A percentile compares a stretch with the other conserved stretches of the same genome.
Evolutionary conservation across 2,329 filamentous ascomycete species (phyloP).

Genomic region (Microcyclospora tardicrescens): DNA sequence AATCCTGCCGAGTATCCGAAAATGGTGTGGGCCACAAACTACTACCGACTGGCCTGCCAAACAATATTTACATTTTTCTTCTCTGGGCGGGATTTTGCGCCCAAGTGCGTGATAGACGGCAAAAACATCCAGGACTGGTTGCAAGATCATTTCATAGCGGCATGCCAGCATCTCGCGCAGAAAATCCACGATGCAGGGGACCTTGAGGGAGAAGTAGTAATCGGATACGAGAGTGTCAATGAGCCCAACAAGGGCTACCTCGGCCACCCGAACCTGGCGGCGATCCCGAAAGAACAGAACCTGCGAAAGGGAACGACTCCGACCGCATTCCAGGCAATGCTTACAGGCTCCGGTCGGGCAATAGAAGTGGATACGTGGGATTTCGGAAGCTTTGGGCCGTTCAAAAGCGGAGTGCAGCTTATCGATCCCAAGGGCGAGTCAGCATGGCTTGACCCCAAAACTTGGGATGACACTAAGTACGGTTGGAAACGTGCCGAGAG

Average conservation of each 20-base stretch:
- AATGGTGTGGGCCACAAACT: slow-evolving; percentile 99
- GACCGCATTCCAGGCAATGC: slow-evolving; percentile 84
- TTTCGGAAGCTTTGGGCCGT: slow-evolving; percentile 84
- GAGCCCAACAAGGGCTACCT: slow-evolving; percentile 85
- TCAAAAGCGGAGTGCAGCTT: slow-evolving; percentile 70
- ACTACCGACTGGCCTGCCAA: slow-evolving; percentile 71
- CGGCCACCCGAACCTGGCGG: slow-evolving; percentile 67
- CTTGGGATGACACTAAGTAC: slow-evolving; percentile 76
- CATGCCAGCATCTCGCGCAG: slow-evolving; percentile 67
- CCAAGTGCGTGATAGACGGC: slow-evolving; percentile 88
- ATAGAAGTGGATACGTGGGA: slow-evolving; percentile 88
- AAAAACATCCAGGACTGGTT: slow-evolving; percentile 95
- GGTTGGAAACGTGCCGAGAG: slow-evolving; percentile 76
- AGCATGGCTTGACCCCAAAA: slow-evolving; percentile 65
- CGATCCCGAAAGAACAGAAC: slow-evolving; percentile 75
- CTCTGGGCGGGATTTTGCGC: slow-evolving; percentile 78
- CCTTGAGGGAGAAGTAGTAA: slow-evolving; percentile 71
- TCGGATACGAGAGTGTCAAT: slow-evolving; percentile 95
- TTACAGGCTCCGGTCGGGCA: slow-evolving; percentile 80
- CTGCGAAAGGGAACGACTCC: slow-evolving; percentile 86
- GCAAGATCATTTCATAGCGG: slow-evolving; percentile 70
- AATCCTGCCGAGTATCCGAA: slow-evolving; percentile 80
- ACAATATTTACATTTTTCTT: slow-evolving; percentile 95
- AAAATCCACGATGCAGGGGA: slow-evolving; percentile 83
- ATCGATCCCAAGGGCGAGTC: slow-evolving; percentile 77